Percentiles rank a stretch among this genome's conserved stretches.
These are phyloP conservation scores for Spathaspora hagerdaliae DNA, from an alignment of 805 yeast species.

Conservation along the genomic window DNA sequence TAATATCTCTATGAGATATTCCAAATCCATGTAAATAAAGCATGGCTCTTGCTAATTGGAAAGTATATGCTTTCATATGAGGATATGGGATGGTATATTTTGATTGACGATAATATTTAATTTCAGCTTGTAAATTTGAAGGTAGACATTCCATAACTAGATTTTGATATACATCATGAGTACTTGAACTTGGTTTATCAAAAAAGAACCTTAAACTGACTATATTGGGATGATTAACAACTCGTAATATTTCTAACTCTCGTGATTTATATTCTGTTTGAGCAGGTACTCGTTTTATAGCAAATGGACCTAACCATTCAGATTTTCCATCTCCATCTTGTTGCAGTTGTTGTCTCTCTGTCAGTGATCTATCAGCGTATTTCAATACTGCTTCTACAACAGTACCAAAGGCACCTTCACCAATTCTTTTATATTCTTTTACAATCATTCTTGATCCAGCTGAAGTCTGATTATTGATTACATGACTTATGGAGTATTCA, in stretches of 20 bases:
- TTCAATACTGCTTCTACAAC: slow-evolving; percentile 68
- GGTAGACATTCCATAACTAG: slow-evolving; percentile 86
- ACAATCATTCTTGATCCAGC: slow-evolving; percentile 59
- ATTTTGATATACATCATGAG: slow-evolving; percentile 69
- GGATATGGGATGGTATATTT: slow-evolving; percentile 63
- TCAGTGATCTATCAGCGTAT: slow-evolving; percentile 18
- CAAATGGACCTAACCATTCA: slow-evolving; percentile 75
- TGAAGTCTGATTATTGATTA: slow-evolving; percentile 56
- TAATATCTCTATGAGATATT: slow-evolving; percentile 79
- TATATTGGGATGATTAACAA: slow-evolving; percentile 77
- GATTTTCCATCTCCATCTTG: slow-evolving; percentile 5
- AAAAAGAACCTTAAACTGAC: slow-evolving; percentile 67
- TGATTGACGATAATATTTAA: slow-evolving; percentile 60
- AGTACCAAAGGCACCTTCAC: slow-evolving; percentile 86
- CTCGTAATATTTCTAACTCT: slow-evolving; percentile 71
- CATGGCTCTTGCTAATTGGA: slow-evolving; percentile 82
- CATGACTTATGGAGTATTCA: slow-evolving; percentile 40
- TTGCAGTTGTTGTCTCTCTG: no score
- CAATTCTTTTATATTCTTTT: slow-evolving; percentile 68
- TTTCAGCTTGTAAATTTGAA: slow-evolving; percentile 73
- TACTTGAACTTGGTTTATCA: slow-evolving; percentile 60
- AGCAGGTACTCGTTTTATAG: slow-evolving; percentile 81
- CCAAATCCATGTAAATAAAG: slow-evolving; percentile 75
- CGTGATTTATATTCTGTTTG: slow-evolving; percentile 83
- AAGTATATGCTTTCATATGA: slow-evolving; percentile 72